Conservation (phyloP, 208 protist species). For the Herpetomonas samuelpessoai region DNA sequence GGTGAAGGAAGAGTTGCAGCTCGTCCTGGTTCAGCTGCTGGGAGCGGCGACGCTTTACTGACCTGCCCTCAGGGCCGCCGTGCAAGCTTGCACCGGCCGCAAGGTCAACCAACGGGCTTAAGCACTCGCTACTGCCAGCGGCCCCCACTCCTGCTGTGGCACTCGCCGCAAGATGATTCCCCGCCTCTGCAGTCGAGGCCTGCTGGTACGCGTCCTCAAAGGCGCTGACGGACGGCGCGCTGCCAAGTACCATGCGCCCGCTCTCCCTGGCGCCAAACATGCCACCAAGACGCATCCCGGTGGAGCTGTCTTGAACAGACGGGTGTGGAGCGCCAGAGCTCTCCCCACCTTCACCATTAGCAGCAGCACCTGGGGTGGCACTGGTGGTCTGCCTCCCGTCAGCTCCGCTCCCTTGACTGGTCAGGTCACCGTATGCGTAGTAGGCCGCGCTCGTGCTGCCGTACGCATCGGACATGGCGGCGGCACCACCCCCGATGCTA, state of each 20-base stretch:
- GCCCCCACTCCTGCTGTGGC: neutral
- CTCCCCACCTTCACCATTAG: neutral
- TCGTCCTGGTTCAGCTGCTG: neutral
- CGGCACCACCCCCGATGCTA: too few species aligned
- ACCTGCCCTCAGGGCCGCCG: neutral
- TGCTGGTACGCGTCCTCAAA: too few species aligned
- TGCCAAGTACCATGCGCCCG: neutral
- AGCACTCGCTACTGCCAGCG: neutral
- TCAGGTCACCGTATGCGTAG: neutral
- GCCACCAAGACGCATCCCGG: too few species aligned
- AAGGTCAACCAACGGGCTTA: too few species aligned
- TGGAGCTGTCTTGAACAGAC: neutral
- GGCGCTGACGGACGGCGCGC: neutral
- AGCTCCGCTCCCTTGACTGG: too few species aligned
- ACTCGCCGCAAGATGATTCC: slow-evolving; percentile 17
- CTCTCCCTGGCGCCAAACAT: neutral
- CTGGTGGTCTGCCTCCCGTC: too few species aligned
- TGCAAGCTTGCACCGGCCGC: neutral
- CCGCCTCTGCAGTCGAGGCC: slow-evolving; percentile 1
- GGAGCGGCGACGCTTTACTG: too few species aligned
- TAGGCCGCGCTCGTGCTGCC: neutral
- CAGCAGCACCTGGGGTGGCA: too few species aligned
- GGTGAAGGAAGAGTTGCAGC: slow-evolving; percentile 22
- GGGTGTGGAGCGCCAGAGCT: too few species aligned
- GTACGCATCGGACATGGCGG: neutral